These are phyloP conservation scores for Mortierella sp. DNA, from an alignment of 371 early-diverging fungal genomes.

Conservation along the genomic window DNA sequence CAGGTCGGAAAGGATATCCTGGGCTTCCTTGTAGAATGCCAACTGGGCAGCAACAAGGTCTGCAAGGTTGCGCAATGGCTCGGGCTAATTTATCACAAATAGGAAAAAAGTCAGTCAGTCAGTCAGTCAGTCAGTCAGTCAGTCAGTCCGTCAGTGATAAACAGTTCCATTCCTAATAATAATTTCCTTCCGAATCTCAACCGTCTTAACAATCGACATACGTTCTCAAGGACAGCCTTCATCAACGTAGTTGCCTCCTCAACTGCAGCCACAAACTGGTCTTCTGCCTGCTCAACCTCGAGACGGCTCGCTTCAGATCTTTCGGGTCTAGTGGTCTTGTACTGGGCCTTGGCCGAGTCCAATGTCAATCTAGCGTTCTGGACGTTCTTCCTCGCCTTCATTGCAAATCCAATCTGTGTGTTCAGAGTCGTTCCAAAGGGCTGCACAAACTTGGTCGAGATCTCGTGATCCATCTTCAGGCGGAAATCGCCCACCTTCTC, in stretches of 20 bases:
- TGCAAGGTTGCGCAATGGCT: constrained; percentile 83
- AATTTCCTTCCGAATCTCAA: neutral
- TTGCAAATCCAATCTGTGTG: constrained; percentile 79
- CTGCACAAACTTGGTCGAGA: constrained; percentile 76
- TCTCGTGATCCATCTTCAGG: constrained; percentile 77
- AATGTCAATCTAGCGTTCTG: constrained; percentile 79
- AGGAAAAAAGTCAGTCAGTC: neutral
- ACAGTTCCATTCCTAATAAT: neutral
- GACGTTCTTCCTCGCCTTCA: constrained; percentile 88
- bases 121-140: too few relatives aligned
- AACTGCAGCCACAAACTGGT: constrained; percentile 90
- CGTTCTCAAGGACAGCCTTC: constrained; percentile 89
- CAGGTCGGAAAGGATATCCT: constrained; percentile 79
- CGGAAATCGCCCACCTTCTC: constrained; percentile 86
- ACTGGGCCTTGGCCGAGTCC: constrained; percentile 84
- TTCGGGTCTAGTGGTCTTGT: constrained; percentile 76
- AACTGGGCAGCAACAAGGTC: constrained; percentile 90
- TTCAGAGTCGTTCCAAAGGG: constrained; percentile 79
- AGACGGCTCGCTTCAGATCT: constrained; percentile 73
- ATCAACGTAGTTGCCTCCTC: constrained; percentile 92
- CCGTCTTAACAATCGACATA: constrained; percentile 54
- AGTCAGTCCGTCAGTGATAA: too few relatives aligned
- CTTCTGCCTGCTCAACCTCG: constrained; percentile 91
- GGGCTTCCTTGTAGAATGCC: constrained; percentile 84
- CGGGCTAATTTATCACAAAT: constrained; percentile 66